Percentiles rank a stretch among this genome's conserved stretches.
phyloP scores from a whole-genome alignment of 345 rosid genomes.

The Schrenkiella parvula region DNA sequence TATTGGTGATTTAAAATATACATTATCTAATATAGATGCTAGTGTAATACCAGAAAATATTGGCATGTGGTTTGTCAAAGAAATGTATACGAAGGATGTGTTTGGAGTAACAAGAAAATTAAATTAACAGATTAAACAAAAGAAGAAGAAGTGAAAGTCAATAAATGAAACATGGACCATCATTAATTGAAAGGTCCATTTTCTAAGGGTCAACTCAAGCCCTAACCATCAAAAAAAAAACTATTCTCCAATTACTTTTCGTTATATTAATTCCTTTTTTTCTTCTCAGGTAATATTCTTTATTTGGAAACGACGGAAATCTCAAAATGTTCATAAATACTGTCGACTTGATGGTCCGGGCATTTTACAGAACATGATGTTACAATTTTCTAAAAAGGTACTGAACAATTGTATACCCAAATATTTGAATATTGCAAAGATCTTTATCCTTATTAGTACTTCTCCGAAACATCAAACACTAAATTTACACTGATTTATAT shows the following conservation, averaged over 20 bases:
- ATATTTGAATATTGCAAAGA: background rate
- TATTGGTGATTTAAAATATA: background rate
- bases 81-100: background rate
- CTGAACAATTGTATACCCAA: background rate
- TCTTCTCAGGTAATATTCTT: background rate
- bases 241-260: background rate
- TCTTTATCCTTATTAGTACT: background rate
- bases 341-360: background rate
- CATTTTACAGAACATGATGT: background rate
- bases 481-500: background rate
- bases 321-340: background rate
- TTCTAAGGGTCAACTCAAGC: conserved; percentile 11
- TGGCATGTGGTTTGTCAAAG: background rate
- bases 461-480: background rate
- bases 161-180: conserved; percentile 9
- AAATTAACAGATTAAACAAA: background rate
- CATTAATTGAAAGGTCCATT: background rate
- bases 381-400: background rate
- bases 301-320: background rate
- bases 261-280: background rate
- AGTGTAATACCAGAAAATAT: background rate
- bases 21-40: background rate
- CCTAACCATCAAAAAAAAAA: conserved; percentile 5
- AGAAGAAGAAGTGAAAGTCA: background rate
- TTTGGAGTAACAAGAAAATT: background rate